phyloP scores from a whole-genome alignment of 768 basidiomycete genomes.

The Hygrophoropsis aurantiaca region DNA sequence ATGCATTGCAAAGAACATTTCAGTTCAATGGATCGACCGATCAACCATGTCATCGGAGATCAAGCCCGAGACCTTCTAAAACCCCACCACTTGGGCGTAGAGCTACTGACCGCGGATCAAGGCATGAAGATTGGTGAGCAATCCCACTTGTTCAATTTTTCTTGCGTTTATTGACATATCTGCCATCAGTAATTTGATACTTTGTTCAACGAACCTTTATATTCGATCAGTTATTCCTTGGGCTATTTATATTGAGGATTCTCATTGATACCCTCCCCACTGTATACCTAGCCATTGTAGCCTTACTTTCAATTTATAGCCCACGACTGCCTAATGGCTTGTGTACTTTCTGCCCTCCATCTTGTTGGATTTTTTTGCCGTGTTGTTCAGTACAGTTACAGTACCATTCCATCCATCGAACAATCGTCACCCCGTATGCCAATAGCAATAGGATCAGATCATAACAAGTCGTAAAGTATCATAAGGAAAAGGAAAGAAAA shows the following conservation, averaged over 20 bases:
- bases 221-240: slow-evolving; percentile 9
- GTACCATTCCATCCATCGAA: too few relatives aligned
- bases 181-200: slow-evolving; percentile 36
- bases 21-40: slow-evolving; percentile 47
- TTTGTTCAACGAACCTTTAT: background rate
- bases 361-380: background rate
- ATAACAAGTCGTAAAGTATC: slow-evolving; percentile 4
- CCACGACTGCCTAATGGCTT: too few relatives aligned
- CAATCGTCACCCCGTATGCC: too few relatives aligned
- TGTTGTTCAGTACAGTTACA: too few relatives aligned
- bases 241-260: slow-evolving; percentile 11
- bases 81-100: slow-evolving; percentile 63
- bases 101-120: slow-evolving; percentile 70
- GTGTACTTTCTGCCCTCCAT: background rate
- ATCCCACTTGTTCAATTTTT: background rate
- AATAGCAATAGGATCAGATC: background rate
- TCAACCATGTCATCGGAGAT: slow-evolving; percentile 65
- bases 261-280: slow-evolving; percentile 17
- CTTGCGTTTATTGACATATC: slow-evolving; percentile 2
- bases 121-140: slow-evolving; percentile 80
- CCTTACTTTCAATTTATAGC: slow-evolving; percentile 24
- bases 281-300: slow-evolving; percentile 42
- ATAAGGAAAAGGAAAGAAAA: slow-evolving; percentile 4
- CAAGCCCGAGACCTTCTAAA: slow-evolving; percentile 69
- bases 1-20: slow-evolving; percentile 87